Evolutionary conservation across 441 rosid genomes (phyloP).

Genomic region (Brassica hybrid): DNA sequence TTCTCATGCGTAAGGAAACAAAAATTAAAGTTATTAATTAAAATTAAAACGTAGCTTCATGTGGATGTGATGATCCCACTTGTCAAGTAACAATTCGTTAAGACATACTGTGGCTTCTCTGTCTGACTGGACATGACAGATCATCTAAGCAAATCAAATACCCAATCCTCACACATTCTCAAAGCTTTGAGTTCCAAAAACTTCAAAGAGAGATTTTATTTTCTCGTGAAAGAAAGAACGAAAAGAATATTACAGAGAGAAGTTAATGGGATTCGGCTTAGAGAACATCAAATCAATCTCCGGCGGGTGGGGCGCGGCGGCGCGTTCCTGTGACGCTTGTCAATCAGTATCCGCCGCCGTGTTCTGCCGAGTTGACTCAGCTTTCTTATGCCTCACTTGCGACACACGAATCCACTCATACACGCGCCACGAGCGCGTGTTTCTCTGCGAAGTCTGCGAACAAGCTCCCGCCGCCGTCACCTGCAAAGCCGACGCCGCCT

Average conservation of each 20-base stretch:
- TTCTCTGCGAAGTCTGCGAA: constrained; percentile 72
- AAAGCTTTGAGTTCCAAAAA: constrained; percentile 9
- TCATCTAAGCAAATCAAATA: constrained; percentile 45
- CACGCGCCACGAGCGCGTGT: constrained; percentile 58
- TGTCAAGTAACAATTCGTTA: constrained; percentile 40
- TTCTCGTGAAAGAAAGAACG: not conserved
- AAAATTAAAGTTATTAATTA: not conserved
- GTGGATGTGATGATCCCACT: constrained; percentile 50
- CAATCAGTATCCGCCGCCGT: constrained; percentile 53
- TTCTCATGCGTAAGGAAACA: not conserved
- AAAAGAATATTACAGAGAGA: not conserved
- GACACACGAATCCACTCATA: constrained; percentile 54
- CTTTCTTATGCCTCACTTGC: constrained; percentile 57
- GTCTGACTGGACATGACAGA: constrained; percentile 46
- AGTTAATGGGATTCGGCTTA: constrained; percentile 51
- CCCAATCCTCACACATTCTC: constrained; percentile 34
- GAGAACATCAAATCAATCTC: constrained; percentile 48
- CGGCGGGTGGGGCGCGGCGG: constrained; percentile 57
- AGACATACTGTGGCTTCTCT: constrained; percentile 15
- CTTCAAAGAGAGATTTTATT: not conserved
- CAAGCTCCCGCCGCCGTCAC: constrained; percentile 72
- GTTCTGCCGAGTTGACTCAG: constrained; percentile 61
- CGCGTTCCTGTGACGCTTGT: constrained; percentile 62
- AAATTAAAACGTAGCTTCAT: constrained; percentile 11
- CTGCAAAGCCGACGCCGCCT: constrained; percentile 80